Base-by-base conservation (phyloP, 192 early-diverging fungal species). In the Linnemannia elongata region DNA sequence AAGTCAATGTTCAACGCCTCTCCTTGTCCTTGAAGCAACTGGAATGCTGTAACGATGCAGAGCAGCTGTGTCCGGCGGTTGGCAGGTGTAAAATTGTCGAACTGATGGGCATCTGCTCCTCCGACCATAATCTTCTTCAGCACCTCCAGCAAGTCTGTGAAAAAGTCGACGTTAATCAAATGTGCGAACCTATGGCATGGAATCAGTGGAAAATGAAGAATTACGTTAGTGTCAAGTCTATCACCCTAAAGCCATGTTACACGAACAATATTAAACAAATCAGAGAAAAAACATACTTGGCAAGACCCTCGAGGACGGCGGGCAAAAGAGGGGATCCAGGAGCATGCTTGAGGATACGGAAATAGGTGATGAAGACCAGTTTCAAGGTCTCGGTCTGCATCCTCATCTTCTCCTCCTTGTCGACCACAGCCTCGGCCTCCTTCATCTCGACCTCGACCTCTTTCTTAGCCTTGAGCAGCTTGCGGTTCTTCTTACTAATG, bases 111-210 rank as follows among this genome's bases (percentile, higher is more conserved):
- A 83, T 82, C 60, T 81, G 90, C 3, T 89, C 91, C 92, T 38
- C 93, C 90, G 57, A 90, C 87, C 90, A 96, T 95, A 30, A 99
- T 96, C 60, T 92, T 93, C 82, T 96, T 96, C 36, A 99, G 91
- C 30, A 96, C 91, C 35, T 94, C 90, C 63, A 99, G 88, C 81
- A 99, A 88, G 88, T 99, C 98, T 9, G 94, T 91, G 88, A 98
- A 99, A 77, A 98, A 98, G 77, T 99, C 98, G 35, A 99, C 94
- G 80, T 95, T 97, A 88, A 99, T 99, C 49, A 99, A 88, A 88
- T 99, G 98, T 18, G 98, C 96, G 90, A 97, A 99, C 78, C 93
- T 91, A 74, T 80, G 1, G 88, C 78, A 8, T 36, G 10, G 15
- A 72, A 74, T 38, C 38, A 63, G 68, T 73, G 35, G 41, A 55